Percentiles rank a stretch among this genome's conserved stretches.
Evolutionary conservation across 2,329 filamentous ascomycete genomes (phyloP).

Genomic region (Talaromyces sp.): DNA sequence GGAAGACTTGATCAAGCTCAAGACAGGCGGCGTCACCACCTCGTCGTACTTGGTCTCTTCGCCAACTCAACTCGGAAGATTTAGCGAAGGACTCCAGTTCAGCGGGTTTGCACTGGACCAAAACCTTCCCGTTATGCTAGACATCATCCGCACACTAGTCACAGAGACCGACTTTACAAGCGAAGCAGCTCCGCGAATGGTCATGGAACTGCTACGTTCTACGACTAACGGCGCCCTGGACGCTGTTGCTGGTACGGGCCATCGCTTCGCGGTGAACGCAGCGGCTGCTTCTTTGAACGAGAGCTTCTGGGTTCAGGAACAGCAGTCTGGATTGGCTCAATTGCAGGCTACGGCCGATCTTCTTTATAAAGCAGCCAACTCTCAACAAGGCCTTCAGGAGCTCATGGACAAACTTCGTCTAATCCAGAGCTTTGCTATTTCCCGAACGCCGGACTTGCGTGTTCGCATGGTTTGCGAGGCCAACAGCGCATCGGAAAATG

Average conservation of each 20-base stretch:
- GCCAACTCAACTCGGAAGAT: slow-evolving; percentile 64
- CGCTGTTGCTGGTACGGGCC: slow-evolving; percentile 83
- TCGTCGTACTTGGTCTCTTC: slow-evolving; percentile 79
- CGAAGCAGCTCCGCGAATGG: slow-evolving; percentile 72
- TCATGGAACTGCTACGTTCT: slow-evolving; percentile 80
- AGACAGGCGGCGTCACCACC: slow-evolving; percentile 85
- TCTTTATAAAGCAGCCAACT: slow-evolving; percentile 61
- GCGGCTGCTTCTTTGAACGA: slow-evolving; percentile 75
- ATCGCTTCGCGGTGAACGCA: slow-evolving; percentile 77
- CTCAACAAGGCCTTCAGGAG: slow-evolving; percentile 65
- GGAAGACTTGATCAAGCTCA: slow-evolving; percentile 92
- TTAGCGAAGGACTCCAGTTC: slow-evolving; percentile 77
- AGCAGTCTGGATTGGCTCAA: slow-evolving; percentile 86
- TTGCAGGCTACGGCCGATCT: slow-evolving; percentile 78
- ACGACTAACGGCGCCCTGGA: slow-evolving; percentile 88
- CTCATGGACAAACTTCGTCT: slow-evolving; percentile 78
- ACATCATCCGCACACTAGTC: slow-evolving; percentile 74
- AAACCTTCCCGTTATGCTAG: slow-evolving; percentile 87
- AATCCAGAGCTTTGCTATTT: slow-evolving; percentile 75
- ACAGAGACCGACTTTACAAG: slow-evolving; percentile 87
- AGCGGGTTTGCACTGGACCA: slow-evolving; percentile 83
- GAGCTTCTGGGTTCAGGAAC: slow-evolving; percentile 69
- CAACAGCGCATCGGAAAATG: slow-evolving; percentile 67
- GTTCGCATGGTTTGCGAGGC: slow-evolving; percentile 80
- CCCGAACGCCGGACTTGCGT: slow-evolving; percentile 63